phyloP scores from a whole-genome alignment of 2,329 filamentous ascomycete species.

The Lasiodiplodia theobromae region DNA sequence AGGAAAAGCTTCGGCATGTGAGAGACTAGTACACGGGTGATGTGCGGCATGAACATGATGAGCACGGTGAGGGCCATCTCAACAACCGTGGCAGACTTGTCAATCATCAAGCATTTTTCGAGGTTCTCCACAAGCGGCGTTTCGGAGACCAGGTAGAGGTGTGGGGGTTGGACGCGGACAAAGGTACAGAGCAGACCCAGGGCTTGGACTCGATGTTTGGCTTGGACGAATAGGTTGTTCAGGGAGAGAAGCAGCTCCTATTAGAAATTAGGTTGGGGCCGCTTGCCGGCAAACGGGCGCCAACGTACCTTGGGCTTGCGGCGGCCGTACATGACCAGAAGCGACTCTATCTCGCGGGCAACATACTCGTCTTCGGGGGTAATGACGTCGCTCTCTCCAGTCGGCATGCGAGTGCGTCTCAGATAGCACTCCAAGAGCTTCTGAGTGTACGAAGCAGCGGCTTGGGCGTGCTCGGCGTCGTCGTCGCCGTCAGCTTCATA shows the following conservation, averaged over 20 bases:
- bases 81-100: constrained; percentile 79
- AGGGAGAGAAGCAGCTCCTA: constrained; percentile 72
- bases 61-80: constrained; percentile 76
- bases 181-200: constrained; percentile 75
- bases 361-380: constrained; percentile 56
- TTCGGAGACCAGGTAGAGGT: constrained; percentile 75
- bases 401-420: constrained; percentile 48
- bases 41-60: constrained; percentile 83
- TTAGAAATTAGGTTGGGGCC: constrained; percentile 19
- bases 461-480: constrained; percentile 51
- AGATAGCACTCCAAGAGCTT: constrained; percentile 57
- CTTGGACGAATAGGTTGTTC: constrained; percentile 70
- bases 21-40: constrained; percentile 72
- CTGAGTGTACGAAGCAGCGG: constrained; percentile 61
- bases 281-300: neutral
- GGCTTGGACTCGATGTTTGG: constrained; percentile 68
- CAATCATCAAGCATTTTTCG: constrained; percentile 75
- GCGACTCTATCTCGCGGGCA: constrained; percentile 58
- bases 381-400: constrained; percentile 46
- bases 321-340: constrained; percentile 67
- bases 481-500: constrained; percentile 67
- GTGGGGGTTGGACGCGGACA: constrained; percentile 77
- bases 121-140: constrained; percentile 76
- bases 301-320: constrained; percentile 67
- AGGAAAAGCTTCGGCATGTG: constrained; percentile 79